phyloP scores from a whole-genome alignment of 2,329 filamentous ascomycete genomes.

The Fusarium ambrosium region DNA sequence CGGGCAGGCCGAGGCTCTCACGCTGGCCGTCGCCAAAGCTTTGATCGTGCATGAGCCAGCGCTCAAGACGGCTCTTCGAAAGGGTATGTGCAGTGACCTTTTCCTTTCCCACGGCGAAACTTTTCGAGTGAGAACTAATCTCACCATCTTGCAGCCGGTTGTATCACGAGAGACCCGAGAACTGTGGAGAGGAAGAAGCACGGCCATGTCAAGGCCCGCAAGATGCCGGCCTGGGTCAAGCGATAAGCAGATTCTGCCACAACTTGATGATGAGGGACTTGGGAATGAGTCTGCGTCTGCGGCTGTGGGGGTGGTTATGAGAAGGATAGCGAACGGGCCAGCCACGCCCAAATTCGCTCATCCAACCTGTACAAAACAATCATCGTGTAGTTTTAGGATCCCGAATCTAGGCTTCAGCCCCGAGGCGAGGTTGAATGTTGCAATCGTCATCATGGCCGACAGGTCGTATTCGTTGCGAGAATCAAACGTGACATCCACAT shows the following conservation, averaged over 20 bases:
- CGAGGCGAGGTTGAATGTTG: conserved; percentile 22
- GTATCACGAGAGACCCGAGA: conserved; percentile 90
- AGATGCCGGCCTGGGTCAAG: conserved; percentile 99
- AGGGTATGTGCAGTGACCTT: conserved; percentile 73
- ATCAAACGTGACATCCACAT: conserved; percentile 6
- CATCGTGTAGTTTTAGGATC: conserved; percentile 48
- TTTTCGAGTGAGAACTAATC: conserved; percentile 57
- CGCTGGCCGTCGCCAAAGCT: conserved; percentile 89
- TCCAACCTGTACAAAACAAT: conserved; percentile 45
- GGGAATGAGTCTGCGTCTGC: conserved; percentile 29
- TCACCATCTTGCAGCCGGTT: conserved; percentile 76
- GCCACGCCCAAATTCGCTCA: conserved; percentile 19
- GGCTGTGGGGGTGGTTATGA: conserved; percentile 35
- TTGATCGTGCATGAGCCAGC: conserved; percentile 92
- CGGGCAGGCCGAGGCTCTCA: conserved; percentile 95
- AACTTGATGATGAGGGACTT: conserved; percentile 25
- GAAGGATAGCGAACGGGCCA: conserved; percentile 32
- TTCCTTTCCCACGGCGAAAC: conserved; percentile 16
- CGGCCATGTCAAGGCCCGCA: conserved; percentile 94
- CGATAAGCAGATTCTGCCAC: conserved; percentile 57
- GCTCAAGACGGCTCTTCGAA: conserved; percentile 87
- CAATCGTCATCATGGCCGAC: conserved; percentile 13
- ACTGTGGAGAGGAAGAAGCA: conserved; percentile 98
- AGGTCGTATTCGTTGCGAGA: conserved; percentile 14
- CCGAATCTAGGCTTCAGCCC: conserved; percentile 28